phyloP scores from a whole-genome alignment of 1,139 yeast genomes.

The Geotrichum bryndzae region DNA sequence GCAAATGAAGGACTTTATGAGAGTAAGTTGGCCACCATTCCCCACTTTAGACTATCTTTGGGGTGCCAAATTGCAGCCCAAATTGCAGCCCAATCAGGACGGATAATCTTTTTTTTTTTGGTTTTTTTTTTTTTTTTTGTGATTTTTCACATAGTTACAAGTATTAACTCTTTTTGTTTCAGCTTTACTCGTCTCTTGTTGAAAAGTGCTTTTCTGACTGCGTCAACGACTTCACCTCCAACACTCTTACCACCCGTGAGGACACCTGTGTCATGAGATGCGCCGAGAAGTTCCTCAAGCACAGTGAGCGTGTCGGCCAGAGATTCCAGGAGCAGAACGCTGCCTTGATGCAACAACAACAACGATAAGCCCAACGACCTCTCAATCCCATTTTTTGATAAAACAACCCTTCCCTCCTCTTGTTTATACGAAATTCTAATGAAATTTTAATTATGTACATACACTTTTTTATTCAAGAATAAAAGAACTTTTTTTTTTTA shows the following conservation, averaged over 20 bases:
- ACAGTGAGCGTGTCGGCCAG: slow-evolving; percentile 96
- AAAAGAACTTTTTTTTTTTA: background rate
- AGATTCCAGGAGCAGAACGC: slow-evolving; percentile 38
- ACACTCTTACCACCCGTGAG: slow-evolving; percentile 78
- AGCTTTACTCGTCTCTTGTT: slow-evolving; percentile 8
- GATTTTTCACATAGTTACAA: background rate
- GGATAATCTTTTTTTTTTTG: slow-evolving; percentile 9
- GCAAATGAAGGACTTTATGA: slow-evolving; percentile 99
- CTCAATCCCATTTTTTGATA: background rate
- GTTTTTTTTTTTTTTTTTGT: background rate
- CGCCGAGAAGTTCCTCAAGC: slow-evolving; percentile 95
- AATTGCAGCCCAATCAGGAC: background rate
- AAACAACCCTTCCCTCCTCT: background rate
- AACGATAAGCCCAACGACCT: background rate
- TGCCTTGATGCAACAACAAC: slow-evolving; percentile 14
- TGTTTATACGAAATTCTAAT: background rate
- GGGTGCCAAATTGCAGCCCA: background rate
- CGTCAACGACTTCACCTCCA: slow-evolving; percentile 95
- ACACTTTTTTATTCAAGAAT: background rate
- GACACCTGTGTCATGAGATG: slow-evolving; percentile 81
- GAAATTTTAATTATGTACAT: slow-evolving; percentile 2
- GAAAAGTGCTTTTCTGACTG: slow-evolving; percentile 67
- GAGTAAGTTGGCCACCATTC: slow-evolving; percentile 39
- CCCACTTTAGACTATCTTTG: background rate
- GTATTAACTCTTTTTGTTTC: background rate